Conservation (phyloP, 805 yeast species). For the Jamesozyma jinghongensis region DNA sequence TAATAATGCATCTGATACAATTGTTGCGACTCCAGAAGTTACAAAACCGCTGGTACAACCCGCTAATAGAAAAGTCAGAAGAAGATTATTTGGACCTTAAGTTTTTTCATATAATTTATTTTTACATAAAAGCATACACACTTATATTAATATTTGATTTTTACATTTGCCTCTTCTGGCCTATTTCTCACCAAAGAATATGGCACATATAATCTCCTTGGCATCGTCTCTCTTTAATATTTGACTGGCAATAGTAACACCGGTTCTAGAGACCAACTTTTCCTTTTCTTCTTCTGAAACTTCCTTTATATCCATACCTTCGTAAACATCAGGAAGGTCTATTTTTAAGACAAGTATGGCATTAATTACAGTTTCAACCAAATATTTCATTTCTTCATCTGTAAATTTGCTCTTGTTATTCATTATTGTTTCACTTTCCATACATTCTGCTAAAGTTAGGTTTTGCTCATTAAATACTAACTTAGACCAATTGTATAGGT, state of each 20-base stretch:
- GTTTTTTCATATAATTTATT: background rate
- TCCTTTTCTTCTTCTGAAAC: conserved; percentile 30
- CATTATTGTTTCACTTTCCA: conserved; percentile 4
- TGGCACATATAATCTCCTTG: conserved; percentile 46
- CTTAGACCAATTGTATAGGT: conserved; percentile 69
- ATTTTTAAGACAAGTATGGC: conserved; percentile 42
- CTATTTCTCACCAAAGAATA: conserved; percentile 58
- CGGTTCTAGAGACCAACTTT: conserved; percentile 51
- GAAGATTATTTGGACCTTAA: conserved; percentile 33
- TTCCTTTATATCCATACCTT: conserved; percentile 31
- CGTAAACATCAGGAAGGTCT: conserved; percentile 25
- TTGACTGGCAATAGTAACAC: conserved; percentile 44
- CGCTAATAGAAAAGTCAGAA: conserved; percentile 21
- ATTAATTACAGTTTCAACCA: conserved; percentile 45
- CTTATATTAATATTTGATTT: background rate
- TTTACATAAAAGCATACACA: conserved; percentile 1
- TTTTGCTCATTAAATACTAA: conserved; percentile 40
- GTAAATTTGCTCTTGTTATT: conserved; percentile 24
- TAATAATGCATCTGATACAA: background rate
- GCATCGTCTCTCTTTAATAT: conserved; percentile 42
- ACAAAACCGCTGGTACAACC: conserved; percentile 11
- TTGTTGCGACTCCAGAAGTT: too few species aligned
- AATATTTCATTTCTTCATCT: conserved; percentile 39
- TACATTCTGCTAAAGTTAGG: conserved; percentile 14
- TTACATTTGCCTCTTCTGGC: background rate